Evolutionary conservation across 1,284 basidiomycete genomes (phyloP), one percentile per base, ranked within the genome.

Genomic region (Leccinum subfulvum): DNA sequence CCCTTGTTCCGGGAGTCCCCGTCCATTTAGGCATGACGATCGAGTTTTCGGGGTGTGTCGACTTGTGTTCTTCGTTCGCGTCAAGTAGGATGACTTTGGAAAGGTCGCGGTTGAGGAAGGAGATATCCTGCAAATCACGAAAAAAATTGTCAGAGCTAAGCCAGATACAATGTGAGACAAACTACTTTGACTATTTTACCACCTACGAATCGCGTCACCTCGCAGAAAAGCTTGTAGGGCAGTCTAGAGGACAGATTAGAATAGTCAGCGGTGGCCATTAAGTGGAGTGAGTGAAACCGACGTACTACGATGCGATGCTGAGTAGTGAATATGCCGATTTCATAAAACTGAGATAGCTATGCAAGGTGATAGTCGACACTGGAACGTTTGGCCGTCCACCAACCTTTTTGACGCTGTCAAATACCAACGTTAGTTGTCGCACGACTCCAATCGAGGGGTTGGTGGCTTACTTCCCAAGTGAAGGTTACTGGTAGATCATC

Each of bases 331-430:
- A 99, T 82, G 23, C 99, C 96, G 65, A 99, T 89, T 80, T 99
- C 97, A 77, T 95, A 99, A 79, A 98, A 98, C 73, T 98, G 96
- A 0, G 94, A 95, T 52, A 99, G 84, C 77, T 99, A 98, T 37
- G 87, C 95, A 57, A 99, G 82, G 84, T 98, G 99, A 78, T 98
- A 98, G 75, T 99, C 97, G 9, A 97, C 91, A 3, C 97, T 97
- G 1, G 97, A 97, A 58, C 97, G 88, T 77, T 96, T 96, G 41
- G 93, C 94, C 3, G 93, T 95, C 67, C 92, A 82, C 94, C 94
- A 96, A 37, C 94, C 94, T 69, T 91, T 81, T 79, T 90, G 83
- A 59, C 93, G 88, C 92, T 94, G 63, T 26, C 10, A 37, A 59
- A 62, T 10, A 3, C 10, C 18, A 21, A 64, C 47, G 23, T 60